phyloP scores from a whole-genome alignment of 2,329 filamentous ascomycete species.

The Raffaelea ambrosiae region DNA sequence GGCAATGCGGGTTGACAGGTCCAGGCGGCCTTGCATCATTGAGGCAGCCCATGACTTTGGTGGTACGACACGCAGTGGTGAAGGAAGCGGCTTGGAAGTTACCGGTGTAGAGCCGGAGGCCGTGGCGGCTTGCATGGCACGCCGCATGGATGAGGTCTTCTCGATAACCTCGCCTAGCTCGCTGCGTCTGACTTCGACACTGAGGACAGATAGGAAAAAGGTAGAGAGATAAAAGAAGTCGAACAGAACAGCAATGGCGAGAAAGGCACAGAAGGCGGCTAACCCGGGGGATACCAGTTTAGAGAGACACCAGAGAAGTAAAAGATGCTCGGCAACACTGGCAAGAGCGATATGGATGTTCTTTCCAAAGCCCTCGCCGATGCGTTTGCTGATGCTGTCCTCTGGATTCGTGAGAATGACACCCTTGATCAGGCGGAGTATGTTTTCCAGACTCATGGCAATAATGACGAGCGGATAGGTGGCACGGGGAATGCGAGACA shows the following conservation, averaged over 20 bases:
- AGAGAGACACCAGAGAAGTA: slow-evolving; percentile 58
- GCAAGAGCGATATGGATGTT: slow-evolving; percentile 62
- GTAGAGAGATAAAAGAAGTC: slow-evolving; percentile 73
- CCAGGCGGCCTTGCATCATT: slow-evolving; percentile 54
- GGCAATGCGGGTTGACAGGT: slow-evolving; percentile 64
- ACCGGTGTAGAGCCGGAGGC: not conserved
- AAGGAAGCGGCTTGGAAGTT: not conserved
- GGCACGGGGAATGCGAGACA: slow-evolving; percentile 65
- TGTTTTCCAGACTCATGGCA: slow-evolving; percentile 69
- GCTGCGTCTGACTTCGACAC: slow-evolving; percentile 67
- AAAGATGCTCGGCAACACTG: slow-evolving; percentile 59
- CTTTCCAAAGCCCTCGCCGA: slow-evolving; percentile 66
- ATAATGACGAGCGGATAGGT: slow-evolving; percentile 71
- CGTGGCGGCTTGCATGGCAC: not conserved
- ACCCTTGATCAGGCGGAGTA: slow-evolving; percentile 69
- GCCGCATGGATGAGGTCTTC: slow-evolving; percentile 32
- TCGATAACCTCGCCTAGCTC: slow-evolving; percentile 67
- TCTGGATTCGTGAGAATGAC: slow-evolving; percentile 65
- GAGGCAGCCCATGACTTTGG: slow-evolving; percentile 51
- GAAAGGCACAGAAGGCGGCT: slow-evolving; percentile 67
- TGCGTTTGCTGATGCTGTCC: slow-evolving; percentile 57
- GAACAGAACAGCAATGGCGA: slow-evolving; percentile 64
- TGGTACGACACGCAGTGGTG: not conserved
- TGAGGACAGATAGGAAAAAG: slow-evolving; percentile 71
- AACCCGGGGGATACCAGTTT: slow-evolving; percentile 55